Conservation (phyloP, 2,329 filamentous ascomycete genomes). For the Furcasterigmium sp. region DNA sequence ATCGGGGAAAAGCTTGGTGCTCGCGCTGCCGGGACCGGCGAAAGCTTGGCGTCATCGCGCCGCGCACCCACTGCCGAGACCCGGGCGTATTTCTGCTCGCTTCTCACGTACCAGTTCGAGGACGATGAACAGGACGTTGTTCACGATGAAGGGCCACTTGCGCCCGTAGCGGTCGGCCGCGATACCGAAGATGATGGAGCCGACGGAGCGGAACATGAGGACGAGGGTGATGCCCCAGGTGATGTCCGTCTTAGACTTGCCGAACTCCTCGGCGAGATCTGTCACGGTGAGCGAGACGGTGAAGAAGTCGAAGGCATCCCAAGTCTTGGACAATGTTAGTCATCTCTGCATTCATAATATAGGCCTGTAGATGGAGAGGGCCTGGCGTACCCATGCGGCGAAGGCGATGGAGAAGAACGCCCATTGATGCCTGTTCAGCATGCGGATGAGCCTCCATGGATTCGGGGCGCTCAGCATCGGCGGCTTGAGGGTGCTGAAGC, state of each 20-base stretch:
- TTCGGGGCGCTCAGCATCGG: conserved; percentile 50
- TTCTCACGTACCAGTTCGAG: conserved; percentile 59
- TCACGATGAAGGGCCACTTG: conserved; percentile 70
- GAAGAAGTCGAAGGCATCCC: conserved; percentile 64
- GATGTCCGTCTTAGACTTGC: conserved; percentile 49
- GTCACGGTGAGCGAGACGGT: conserved; percentile 56
- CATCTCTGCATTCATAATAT: neutral
- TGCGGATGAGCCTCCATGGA: conserved; percentile 41
- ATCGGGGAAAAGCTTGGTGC: conserved; percentile 8
- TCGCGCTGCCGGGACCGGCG: neutral
- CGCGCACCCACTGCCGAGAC: neutral
- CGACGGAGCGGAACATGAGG: conserved; percentile 55
- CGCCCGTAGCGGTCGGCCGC: conserved; percentile 51
- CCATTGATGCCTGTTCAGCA: conserved; percentile 47
- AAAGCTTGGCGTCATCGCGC: conserved; percentile 5
- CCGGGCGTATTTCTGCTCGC: conserved; percentile 4
- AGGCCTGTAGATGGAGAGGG: neutral
- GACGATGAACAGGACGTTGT: conserved; percentile 67
- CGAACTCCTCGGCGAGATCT: conserved; percentile 47
- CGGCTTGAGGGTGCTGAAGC: conserved; percentile 51
- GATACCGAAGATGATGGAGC: conserved; percentile 49
- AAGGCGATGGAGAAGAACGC: conserved; percentile 51
- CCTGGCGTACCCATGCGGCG: conserved; percentile 43
- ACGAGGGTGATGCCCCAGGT: conserved; percentile 62
- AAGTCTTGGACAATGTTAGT: conserved; percentile 33